Evolutionary conservation across 2,329 filamentous ascomycete species (phyloP), one percentile per base, ranked within the genome.

Genomic region (Rutstroemia sp.): DNA sequence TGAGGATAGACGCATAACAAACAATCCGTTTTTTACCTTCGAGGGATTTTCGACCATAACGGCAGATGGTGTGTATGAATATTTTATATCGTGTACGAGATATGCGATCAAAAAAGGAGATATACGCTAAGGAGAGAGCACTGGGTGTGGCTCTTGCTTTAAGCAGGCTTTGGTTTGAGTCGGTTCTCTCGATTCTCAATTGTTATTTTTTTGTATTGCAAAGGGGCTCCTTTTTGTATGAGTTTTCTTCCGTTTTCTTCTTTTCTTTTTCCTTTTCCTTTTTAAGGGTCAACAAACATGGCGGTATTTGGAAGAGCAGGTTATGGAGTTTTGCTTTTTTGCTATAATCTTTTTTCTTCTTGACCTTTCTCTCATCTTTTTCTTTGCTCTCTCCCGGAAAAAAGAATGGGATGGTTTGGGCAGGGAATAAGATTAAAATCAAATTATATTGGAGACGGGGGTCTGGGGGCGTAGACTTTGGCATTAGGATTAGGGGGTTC

Each of bases 101-200:
- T 52, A 30, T 23, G 25, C 30, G 27, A 38, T 34, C 39, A 18
- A 19, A 19, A 42, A 42, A 42, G 39, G 9, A 34, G 49, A 52
- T 39, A 52, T 44, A 21, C 46, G 39, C 39, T 30, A 37, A 39
- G 27, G 38, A 42, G 54, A 39, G 34, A 16, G 23, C n/a, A 47
- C 14, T 46, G 18, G 23, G 45, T 18, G 23, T 41, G 52, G 37
- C 52, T 49, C 52, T 54, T 49, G 25, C 52, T 30, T 30, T 38
- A 42, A 54, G 52, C 52, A 34, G 52, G 52, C 52, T 49, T 54
- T 54, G 52, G 42, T 49, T 54, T 44, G 52, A 54, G 52, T 54
- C n/a, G 5, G 27, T 49, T 49, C n/a, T 49, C 41, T 39, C 41
- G 23, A 41, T 19, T 14, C 23, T 51, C 48, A n/a, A n/a, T 27